Percentiles rank a stretch among this genome's conserved stretches.
Conservation (phyloP, 78 protist species). For the Dictyostelium discoideum region dicty_2.7 NC_007088.5:3101501-3102000, state of each 20-base stretch:
- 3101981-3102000: conserved; percentile 37
- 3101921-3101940: conserved; percentile 20
- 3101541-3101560: conserved; percentile 25
- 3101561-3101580: conserved; percentile 47
- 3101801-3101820: conserved; percentile 27
- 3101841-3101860: background rate
- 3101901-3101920: conserved; percentile 13
- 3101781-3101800: conserved; percentile 26
- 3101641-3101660: conserved; percentile 52
- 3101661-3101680: conserved; percentile 52
- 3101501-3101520: conserved; percentile 30
- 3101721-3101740: conserved; percentile 51
- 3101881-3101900: background rate
- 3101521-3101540: conserved; percentile 59
- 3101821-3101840: conserved; percentile 41
- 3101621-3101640: conserved; percentile 23
- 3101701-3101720: conserved; percentile 75
- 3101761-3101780: conserved; percentile 47
- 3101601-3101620: conserved; percentile 5
- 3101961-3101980: conserved; percentile 42
- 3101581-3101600: conserved; percentile 51
- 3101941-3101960: background rate
- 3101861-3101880: conserved; percentile 18
- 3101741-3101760: conserved; percentile 33
- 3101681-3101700: conserved; percentile 61